Percentiles rank a stretch among this genome's conserved stretches.
Conservation (phyloP, 192 early-diverging fungal genomes). For the Haplosporangium gracile region DNA sequence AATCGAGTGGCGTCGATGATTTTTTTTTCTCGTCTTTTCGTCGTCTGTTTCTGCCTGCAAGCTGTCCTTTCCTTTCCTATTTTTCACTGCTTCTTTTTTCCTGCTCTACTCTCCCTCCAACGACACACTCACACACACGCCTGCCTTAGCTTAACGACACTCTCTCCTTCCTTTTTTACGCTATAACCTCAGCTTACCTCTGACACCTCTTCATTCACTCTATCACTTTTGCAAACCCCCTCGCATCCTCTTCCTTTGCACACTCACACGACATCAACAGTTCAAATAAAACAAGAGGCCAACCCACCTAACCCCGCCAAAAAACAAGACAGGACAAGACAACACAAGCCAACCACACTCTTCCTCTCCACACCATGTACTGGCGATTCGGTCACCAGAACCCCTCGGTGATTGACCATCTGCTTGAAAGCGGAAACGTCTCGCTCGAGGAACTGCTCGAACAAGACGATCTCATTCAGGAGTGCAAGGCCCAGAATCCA, state of each 20-base stretch:
- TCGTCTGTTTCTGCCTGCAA: not conserved
- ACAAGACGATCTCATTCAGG: slow-evolving; percentile 94
- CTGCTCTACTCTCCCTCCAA: too few relatives aligned
- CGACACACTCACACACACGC: not conserved
- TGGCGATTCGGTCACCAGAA: slow-evolving; percentile 96
- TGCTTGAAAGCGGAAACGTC: slow-evolving; percentile 92
- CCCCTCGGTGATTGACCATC: slow-evolving; percentile 90
- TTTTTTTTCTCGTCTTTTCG: not conserved
- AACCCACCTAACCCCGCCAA: not conserved
- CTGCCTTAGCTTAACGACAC: not conserved
- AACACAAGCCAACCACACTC: not conserved
- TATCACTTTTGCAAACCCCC: not conserved
- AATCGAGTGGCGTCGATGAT: not conserved
- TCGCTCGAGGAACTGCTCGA: slow-evolving; percentile 93
- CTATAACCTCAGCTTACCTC: not conserved
- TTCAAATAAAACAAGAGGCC: not conserved
- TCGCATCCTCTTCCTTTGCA: not conserved
- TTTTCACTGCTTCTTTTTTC: too few relatives aligned
- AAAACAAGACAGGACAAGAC: not conserved
- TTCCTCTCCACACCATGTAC: slow-evolving; percentile 71
- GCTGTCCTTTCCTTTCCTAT: not conserved
- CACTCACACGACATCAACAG: not conserved
- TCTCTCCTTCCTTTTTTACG: not conserved
- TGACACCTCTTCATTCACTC: not conserved
- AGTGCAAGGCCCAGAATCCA: slow-evolving; percentile 92